Evolutionary conservation across 805 yeast species (phyloP).

Genomic region (Clavispora santaluciae): DNA sequence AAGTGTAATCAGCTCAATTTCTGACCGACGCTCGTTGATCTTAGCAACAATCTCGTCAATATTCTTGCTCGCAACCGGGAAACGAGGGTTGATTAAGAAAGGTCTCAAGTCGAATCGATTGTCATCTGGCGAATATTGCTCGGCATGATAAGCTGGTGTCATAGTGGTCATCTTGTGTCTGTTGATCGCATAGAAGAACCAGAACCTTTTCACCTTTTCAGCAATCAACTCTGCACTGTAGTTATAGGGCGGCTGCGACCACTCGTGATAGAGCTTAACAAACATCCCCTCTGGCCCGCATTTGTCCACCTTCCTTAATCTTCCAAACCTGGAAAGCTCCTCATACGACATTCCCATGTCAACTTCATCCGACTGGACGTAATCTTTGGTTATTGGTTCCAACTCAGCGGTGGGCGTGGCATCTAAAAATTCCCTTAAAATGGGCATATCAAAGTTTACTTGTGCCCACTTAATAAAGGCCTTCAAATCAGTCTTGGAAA

Average conservation of each 20-base stretch:
- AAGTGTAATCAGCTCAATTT: conserved; percentile 24
- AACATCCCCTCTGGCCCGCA: conserved; percentile 98
- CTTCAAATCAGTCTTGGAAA: conserved; percentile 89
- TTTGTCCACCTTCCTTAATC: conserved; percentile 83
- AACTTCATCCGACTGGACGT: conserved; percentile 92
- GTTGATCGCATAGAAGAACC: conserved; percentile 89
- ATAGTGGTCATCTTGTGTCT: conserved; percentile 97
- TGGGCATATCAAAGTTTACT: conserved; percentile 64
- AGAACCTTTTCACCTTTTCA: conserved; percentile 86
- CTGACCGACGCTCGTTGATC: conserved; percentile 41
- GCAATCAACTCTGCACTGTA: conserved; percentile 83
- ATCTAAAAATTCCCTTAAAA: conserved; percentile 68
- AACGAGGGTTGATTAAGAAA: conserved; percentile 85
- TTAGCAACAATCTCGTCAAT: conserved; percentile 72
- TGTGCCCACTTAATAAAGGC: conserved; percentile 80
- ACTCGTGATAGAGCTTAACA: conserved; percentile 79
- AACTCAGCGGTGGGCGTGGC: conserved; percentile 98
- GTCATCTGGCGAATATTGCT: conserved; percentile 96
- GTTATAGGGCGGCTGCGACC: conserved; percentile 68
- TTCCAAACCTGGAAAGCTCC: conserved; percentile 86
- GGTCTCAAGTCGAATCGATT: conserved; percentile 95
- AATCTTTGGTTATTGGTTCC: conserved; percentile 89
- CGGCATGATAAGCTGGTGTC: conserved; percentile 97
- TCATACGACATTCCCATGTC: conserved; percentile 99
- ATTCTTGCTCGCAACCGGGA: conserved; percentile 83